Evolutionary conservation across 169 alveolate species (phyloP), one percentile per base, ranked within the genome.

Genomic region (Plasmodium sp.): DNA sequence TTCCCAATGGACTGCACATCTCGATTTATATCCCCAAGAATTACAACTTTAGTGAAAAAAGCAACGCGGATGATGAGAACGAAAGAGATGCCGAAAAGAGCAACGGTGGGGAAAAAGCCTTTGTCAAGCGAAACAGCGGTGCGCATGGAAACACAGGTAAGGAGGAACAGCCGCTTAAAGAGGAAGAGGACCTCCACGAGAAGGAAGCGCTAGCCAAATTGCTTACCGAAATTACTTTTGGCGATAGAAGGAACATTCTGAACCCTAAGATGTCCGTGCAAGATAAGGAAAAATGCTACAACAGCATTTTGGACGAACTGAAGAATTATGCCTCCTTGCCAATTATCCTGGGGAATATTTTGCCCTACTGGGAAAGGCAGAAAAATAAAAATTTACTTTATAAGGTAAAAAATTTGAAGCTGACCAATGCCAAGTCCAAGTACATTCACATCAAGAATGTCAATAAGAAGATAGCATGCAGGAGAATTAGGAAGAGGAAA

Each of bases 271-370:
- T 90, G 83, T 31, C 88, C 18, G 72, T n/a, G 22, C 91, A 90
- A 5, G 80, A 90, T 27, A 90, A 80, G 36, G 94, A 90, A 80
- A 90, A 71, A 31, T 90, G 81, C 22, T 90, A 90, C 67, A 90
- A 90, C 34, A 18, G 81, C 22, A 62, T 90, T 80, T 90, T 90
- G 51, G 83, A 90, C 45, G 94, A 90, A 90, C 54, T 90, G n/a
- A 90, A 90, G 73, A 80, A 43, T 27, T 90, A 90, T 58, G 82
- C 72, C 12, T 80, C 94, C 6, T 51, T 90, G 41, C 94, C 94
- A 33, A 90, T 90, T 22, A 90, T 90, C 7, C 39, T 90, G 74
- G 94, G 94, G 5, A 90, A 90, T 90, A 90, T 90, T 67, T 90
- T 90, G 48, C 94, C 94, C 3, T 90, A 90, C 54, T 90, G 94